Evolutionary conservation across 1,139 yeast species (phyloP).

Genomic region (Yamadazyma pseudoaaseri): DNA sequence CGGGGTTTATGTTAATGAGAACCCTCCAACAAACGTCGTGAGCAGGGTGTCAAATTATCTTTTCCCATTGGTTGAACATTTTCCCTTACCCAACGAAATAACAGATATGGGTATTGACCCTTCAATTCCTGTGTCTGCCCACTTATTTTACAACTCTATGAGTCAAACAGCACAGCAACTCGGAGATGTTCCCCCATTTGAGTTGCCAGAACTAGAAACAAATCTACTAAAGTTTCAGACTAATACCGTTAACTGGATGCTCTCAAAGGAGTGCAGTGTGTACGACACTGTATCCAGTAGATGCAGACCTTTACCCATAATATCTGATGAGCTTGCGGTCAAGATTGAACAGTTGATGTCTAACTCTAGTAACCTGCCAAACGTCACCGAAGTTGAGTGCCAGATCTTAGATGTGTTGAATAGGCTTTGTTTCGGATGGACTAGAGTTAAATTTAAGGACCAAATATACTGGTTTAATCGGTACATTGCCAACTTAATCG

Average conservation of each 20-base stretch:
- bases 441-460: constrained; percentile 21
- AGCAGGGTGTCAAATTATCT: constrained; percentile 13
- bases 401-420: constrained; percentile 28
- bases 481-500: constrained; percentile 47
- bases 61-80: constrained; percentile 5
- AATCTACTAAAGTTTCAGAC: constrained; percentile 57
- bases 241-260: constrained; percentile 64
- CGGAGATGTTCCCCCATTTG: constrained; percentile 22
- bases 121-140: constrained; percentile 19
- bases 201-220: constrained; percentile 50
- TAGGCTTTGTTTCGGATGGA: constrained; percentile 54
- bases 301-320: constrained; percentile 18
- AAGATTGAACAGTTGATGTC: constrained; percentile 2
- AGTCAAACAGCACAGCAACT: constrained; percentile 29
- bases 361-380: neutral
- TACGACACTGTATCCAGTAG: constrained; percentile 30
- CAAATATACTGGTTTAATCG: constrained; percentile 44
- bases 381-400: constrained; percentile 6
- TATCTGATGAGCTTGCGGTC: constrained; percentile 14
- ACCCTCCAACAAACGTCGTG: constrained; percentile 11
- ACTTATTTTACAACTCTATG: constrained; percentile 34
- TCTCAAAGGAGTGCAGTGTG: constrained; percentile 54
- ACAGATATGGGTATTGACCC: constrained; percentile 6
- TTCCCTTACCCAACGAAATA: constrained; percentile 5
- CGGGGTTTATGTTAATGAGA: constrained; percentile 16